Evolutionary conservation across 2,329 filamentous ascomycete species (phyloP).

Genomic region (Alternaria sp.): DNA sequence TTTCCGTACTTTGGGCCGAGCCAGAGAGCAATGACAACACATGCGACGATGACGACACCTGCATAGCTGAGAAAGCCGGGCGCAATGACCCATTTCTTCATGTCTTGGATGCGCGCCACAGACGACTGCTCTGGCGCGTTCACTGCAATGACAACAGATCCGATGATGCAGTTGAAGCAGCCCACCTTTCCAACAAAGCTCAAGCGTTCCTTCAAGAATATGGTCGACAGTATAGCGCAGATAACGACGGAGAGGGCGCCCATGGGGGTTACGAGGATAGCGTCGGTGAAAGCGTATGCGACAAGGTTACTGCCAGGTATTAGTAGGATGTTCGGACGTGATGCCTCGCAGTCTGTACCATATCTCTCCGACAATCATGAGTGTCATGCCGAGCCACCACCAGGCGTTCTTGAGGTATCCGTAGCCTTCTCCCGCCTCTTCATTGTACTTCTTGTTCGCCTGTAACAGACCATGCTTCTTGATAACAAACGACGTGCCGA

Average conservation of each 20-base stretch:
- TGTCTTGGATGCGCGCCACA: conserved; percentile 86
- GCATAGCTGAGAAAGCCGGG: conserved; percentile 87
- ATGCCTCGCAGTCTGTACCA: conserved; percentile 47
- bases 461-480: conserved; percentile 92
- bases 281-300: conserved; percentile 95
- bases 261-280: conserved; percentile 90
- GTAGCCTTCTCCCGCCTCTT: conserved; percentile 94
- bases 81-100: conserved; percentile 84
- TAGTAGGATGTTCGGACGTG: conserved; percentile 46
- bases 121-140: conserved; percentile 89
- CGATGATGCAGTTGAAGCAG: conserved; percentile 93
- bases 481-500: conserved; percentile 91
- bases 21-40: conserved; percentile 75
- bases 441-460: conserved; percentile 95
- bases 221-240: conserved; percentile 86
- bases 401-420: conserved; percentile 93
- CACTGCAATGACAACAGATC: conserved; percentile 90
- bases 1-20: conserved; percentile 88
- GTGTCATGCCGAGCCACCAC: conserved; percentile 95
- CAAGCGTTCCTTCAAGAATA: conserved; percentile 93
- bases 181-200: conserved; percentile 96
- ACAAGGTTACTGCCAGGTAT: conserved; percentile 74
- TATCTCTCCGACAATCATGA: conserved; percentile 96
- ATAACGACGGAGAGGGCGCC: conserved; percentile 92
- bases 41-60: conserved; percentile 80